These are phyloP conservation scores for Amauroascus verrucosus DNA, from an alignment of 2,329 filamentous ascomycete genomes.

Conservation along the genomic window DNA sequence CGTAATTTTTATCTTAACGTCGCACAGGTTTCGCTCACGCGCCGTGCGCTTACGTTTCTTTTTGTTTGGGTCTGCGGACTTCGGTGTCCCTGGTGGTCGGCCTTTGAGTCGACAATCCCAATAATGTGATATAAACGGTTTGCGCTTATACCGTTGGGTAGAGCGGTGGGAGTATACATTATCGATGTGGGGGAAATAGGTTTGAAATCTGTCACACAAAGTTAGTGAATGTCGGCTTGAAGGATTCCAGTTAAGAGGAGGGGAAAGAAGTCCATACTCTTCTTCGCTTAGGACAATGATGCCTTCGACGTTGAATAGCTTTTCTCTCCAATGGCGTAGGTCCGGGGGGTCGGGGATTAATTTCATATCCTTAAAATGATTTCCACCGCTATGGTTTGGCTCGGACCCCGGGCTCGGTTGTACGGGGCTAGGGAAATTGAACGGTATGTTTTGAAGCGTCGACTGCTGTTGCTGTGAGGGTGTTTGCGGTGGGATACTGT, in stretches of 20 bases:
- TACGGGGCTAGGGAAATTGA: not conserved
- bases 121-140: slow-evolving; percentile 73
- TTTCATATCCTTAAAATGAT: slow-evolving; percentile 34
- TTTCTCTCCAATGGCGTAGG: slow-evolving; percentile 58
- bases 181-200: slow-evolving; percentile 73
- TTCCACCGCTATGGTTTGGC: slow-evolving; percentile 14
- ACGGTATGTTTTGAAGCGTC: not conserved
- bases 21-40: slow-evolving; percentile 68
- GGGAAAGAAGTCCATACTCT: slow-evolving; percentile 43
- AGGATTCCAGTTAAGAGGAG: not conserved
- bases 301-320: slow-evolving; percentile 64
- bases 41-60: slow-evolving; percentile 70
- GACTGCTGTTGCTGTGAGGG: not conserved
- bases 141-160: slow-evolving; percentile 69
- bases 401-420: slow-evolving; percentile 19
- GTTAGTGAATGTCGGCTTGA: not conserved
- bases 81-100: slow-evolving; percentile 65
- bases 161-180: slow-evolving; percentile 78
- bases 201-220: slow-evolving; percentile 53
- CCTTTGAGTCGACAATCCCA: slow-evolving; percentile 78
- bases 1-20: slow-evolving; percentile 79
- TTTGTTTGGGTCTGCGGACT: slow-evolving; percentile 68
- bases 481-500: not conserved
- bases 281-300: slow-evolving; percentile 62
- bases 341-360: slow-evolving; percentile 57